These are phyloP conservation scores for Aureobasidium sp. DNA, from an alignment of 2,329 filamentous ascomycete genomes.

Conservation along the genomic window DNA sequence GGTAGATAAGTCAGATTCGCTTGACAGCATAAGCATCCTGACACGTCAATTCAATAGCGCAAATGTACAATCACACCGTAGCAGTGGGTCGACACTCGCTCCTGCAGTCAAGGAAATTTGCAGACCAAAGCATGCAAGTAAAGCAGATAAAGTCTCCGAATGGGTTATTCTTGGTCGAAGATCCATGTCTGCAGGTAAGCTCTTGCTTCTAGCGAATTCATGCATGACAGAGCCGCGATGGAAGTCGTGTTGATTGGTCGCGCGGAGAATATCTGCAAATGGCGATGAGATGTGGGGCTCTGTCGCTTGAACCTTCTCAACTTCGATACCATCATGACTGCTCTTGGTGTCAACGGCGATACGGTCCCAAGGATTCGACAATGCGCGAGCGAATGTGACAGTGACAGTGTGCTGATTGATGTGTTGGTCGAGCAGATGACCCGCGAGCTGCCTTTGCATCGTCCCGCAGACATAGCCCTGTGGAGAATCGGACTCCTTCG, in stretches of 20 bases:
- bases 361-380: no score
- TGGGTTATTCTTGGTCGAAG: not conserved
- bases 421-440: not conserved
- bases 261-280: slow-evolving; percentile 1
- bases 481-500: not conserved
- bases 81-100: not conserved
- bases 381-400: not conserved
- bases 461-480: not conserved
- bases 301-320: not conserved
- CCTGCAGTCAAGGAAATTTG: not conserved
- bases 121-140: not conserved
- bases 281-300: not conserved
- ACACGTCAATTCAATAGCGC: not conserved
- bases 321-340: not conserved
- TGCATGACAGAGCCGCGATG: not conserved
- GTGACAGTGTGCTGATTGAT: not conserved
- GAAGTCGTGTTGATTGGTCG: not conserved
- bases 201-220: no score
- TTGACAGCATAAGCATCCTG: not conserved
- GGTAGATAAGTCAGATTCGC: not conserved
- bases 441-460: not conserved
- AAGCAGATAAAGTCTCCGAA: not conserved
- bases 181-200: not conserved
- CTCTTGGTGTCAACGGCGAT: not conserved
- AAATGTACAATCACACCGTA: not conserved